Base-by-base conservation (phyloP, 805 yeast genomes). In the Schizosaccharomyces cryophilus region DNA sequence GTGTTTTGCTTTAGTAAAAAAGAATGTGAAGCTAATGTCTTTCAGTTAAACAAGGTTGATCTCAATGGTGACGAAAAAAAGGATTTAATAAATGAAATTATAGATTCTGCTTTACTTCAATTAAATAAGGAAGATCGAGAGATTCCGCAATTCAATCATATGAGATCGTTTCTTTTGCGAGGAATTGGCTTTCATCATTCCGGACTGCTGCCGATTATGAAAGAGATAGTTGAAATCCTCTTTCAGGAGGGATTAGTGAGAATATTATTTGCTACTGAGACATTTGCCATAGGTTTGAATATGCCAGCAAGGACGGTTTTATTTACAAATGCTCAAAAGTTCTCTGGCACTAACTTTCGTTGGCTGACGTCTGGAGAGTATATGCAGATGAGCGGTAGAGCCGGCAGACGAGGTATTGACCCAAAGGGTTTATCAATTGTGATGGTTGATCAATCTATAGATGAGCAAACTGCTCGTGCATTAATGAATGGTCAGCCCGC, bases 331-430 rank as follows among this genome's bases (percentile, higher is more conserved):
- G 98, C 93, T 21, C 82, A 97, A 70, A 93, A 93, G 71, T 93
- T 96, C 95, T 98, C 93, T 74, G 98, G 98, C 67, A 82, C 80
- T 64, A 95, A 93, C 21, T 88, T 90, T 77, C 82, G 99, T 73
- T 93, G 98, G 98, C 96, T 93, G 38, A 86, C 95, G 62, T 98
- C 98, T 63, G 98, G 99, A 75, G 99, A 93, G 74, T 93, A 93
- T 73, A 93, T 93, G 69, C 99, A 93, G 74, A 93, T 93, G 99
- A 87, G 96, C 54, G 99, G 99, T 65, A 82, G 98, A 73, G 98
- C 98, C 21, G 99, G 99, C 67, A 89, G 98, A 77, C 86, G 98
- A 78, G 99, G 99, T 69, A 79, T 93, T 67, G 99, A 93, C 78
- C 97, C 93, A 71, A 84, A 97, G 71, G 99, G 99, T 74, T 88